Conservation (phyloP, 345 rosid species). For the Chamaenerion angustifolium region DNA sequence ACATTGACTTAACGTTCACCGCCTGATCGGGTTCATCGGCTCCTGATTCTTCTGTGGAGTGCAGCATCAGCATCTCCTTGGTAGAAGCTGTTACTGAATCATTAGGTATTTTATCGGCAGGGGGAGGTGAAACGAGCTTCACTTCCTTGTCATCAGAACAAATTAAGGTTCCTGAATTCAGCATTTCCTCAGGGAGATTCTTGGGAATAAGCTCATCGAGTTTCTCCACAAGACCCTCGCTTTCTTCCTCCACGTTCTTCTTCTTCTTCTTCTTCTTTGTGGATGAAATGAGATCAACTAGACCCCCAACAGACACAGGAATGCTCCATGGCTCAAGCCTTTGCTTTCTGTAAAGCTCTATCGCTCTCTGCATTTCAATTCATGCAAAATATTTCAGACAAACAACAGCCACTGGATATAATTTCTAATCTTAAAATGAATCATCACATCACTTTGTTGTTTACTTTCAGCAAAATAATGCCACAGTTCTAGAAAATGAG, state of each 20-base stretch:
- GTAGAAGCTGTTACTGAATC: neutral
- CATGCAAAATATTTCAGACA: neutral
- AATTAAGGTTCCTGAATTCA: too few species aligned
- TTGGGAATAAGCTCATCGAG: too few species aligned
- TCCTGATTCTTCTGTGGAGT: too few species aligned
- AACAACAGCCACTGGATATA: neutral
- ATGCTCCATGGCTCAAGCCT: slow-evolving; percentile 31
- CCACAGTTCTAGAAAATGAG: too few species aligned
- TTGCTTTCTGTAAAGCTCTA: slow-evolving; percentile 69
- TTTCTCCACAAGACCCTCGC: neutral
- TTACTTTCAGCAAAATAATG: too few species aligned
- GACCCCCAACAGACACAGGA: slow-evolving; percentile 12
- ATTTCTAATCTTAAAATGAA: too few species aligned
- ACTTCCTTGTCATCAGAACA: too few species aligned
- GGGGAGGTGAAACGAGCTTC: too few species aligned
- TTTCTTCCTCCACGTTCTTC: slow-evolving; percentile 13
- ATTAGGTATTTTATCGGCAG: too few species aligned
- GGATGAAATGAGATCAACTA: slow-evolving; percentile 16
- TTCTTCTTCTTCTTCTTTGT: slow-evolving; percentile 15
- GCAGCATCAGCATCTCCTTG: too few species aligned
- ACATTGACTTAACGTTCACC: neutral
- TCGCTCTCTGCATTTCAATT: slow-evolving; percentile 45
- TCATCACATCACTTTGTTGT: too few species aligned
- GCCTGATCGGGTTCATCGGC: slow-evolving; percentile 8
- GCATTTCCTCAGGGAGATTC: too few species aligned